Evolutionary conservation across 805 yeast genomes (phyloP).

Genomic region (Metschnikowia kunwiensis): DNA sequence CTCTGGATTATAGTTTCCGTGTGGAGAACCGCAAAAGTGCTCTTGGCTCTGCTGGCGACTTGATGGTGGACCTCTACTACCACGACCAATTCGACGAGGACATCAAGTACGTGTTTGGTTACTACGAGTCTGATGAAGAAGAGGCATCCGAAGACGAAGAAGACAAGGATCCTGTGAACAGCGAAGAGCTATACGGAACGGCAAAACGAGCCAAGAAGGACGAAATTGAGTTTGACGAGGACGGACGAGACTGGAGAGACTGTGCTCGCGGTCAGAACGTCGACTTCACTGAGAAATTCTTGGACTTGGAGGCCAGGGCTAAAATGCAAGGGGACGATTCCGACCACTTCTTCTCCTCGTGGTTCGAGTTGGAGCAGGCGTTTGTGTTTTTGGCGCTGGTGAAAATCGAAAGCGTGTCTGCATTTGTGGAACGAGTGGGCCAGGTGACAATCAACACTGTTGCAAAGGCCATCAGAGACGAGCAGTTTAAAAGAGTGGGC

Average conservation of each 20-base stretch:
- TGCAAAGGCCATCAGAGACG: conserved; percentile 42
- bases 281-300: conserved; percentile 21
- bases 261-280: conserved; percentile 59
- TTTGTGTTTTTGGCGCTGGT: conserved; percentile 25
- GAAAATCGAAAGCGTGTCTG: conserved; percentile 26
- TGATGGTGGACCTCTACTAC: conserved; percentile 52
- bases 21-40: conserved; percentile 7
- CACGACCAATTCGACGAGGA: conserved; percentile 72
- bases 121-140: conserved; percentile 37
- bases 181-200: conserved; percentile 13
- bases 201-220: conserved; percentile 22
- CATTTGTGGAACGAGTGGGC: conserved; percentile 26
- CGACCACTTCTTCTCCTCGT: conserved; percentile 27
- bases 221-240: conserved; percentile 50
- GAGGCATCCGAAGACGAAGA: conserved; percentile 6
- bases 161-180: conserved; percentile 7
- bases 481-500: conserved; percentile 18
- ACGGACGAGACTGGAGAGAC: conserved; percentile 72
- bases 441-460: conserved; percentile 46
- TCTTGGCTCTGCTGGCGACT: conserved; percentile 27
- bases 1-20: conserved; percentile 11
- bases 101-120: conserved; percentile 56
- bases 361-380: conserved; percentile 24
- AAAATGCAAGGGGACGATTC: conserved; percentile 20
- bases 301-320: conserved; percentile 17